Conservation (phyloP, 495 filamentous ascomycete species). For the Neurospora sublineolata region DNA sequence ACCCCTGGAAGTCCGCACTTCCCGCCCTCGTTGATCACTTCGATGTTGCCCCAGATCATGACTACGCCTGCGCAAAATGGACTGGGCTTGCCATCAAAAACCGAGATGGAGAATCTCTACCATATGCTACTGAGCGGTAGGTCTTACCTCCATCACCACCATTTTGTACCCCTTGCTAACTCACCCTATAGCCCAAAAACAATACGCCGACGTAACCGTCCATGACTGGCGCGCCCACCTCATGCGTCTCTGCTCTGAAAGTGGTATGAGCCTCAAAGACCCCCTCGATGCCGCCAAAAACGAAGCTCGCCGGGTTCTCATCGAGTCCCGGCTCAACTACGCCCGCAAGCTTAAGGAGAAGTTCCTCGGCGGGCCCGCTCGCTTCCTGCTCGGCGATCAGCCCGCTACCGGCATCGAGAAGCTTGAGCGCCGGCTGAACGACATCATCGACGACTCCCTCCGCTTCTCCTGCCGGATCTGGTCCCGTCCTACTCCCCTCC, state of each 20-base stretch:
- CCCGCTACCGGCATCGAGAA: constrained; percentile 6
- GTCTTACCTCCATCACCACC: no score
- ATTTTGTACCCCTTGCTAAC: not conserved
- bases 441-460: constrained; percentile 7
- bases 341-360: constrained; percentile 7
- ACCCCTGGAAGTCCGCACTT: not conserved
- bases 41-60: not conserved
- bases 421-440: constrained; percentile 1
- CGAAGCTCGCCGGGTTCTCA: not conserved
- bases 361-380: constrained; percentile 9
- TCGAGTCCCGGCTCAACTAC: constrained; percentile 3
- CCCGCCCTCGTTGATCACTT: no score
- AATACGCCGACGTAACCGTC: not conserved
- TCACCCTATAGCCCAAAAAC: constrained; percentile 3
- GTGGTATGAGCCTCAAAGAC: constrained; percentile 1
- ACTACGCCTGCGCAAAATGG: no score
- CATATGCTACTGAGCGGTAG: constrained; percentile 1
- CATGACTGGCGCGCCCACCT: constrained; percentile 6
- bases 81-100: not conserved
- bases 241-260: constrained; percentile 2
- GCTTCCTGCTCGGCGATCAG: constrained; percentile 8
- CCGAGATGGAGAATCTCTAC: constrained; percentile 8
- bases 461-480: constrained; percentile 14
- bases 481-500: constrained; percentile 3
- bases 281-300: not conserved